Evolutionary conservation across 257 asterid species (phyloP).

Genomic region (Cinchona pubescens): DNA sequence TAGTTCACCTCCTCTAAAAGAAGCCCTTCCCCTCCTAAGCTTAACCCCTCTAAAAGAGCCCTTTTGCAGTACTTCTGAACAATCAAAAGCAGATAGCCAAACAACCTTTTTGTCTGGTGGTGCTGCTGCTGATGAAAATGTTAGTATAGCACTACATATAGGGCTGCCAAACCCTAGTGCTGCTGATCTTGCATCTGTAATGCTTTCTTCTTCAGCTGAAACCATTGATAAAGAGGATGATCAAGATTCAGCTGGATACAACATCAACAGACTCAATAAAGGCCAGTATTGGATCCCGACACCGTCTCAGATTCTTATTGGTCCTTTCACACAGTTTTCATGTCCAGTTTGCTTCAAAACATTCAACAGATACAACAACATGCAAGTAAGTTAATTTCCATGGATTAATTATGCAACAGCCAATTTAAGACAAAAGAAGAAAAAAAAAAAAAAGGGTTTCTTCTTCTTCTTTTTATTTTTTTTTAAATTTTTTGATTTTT

Average conservation of each 20-base stretch:
- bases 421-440: background rate
- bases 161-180: conserved; percentile 93
- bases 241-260: conserved; percentile 29
- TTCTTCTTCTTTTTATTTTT: no score
- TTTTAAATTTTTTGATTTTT: conserved; percentile 8
- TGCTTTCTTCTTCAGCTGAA: conserved; percentile 27
- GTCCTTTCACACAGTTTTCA: conserved; percentile 87
- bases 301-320: conserved; percentile 91
- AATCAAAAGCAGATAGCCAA: conserved; percentile 17
- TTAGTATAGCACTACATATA: conserved; percentile 75
- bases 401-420: background rate
- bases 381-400: conserved; percentile 61
- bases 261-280: conserved; percentile 52
- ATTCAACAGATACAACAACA: conserved; percentile 91
- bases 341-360: conserved; percentile 88
- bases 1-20: conserved; percentile 35
- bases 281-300: conserved; percentile 96
- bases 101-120: conserved; percentile 3
- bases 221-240: conserved; percentile 20
- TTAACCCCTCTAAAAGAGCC: conserved; percentile 28
- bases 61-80: background rate
- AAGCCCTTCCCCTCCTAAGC: conserved; percentile 38
- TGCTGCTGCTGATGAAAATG: conserved; percentile 32
- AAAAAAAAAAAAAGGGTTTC: no score
- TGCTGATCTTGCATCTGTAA: conserved; percentile 64